A percentile compares a stretch with the other conserved stretches of the same genome.
phyloP scores from a whole-genome alignment of 306 rosid genomes.

The Fragaria ananassa region DNA sequence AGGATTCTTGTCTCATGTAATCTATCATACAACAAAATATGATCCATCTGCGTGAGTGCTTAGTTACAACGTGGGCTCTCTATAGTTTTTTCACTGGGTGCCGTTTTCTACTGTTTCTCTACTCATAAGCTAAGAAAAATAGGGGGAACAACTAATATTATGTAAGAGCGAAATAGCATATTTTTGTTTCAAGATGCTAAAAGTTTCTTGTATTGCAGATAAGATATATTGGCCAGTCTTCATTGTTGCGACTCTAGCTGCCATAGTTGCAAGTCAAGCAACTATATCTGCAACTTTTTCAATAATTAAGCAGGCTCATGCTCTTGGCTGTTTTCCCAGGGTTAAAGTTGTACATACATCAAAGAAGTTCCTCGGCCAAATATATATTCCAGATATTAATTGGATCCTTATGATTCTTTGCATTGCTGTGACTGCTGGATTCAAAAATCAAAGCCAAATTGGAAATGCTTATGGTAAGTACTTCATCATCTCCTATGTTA shows the following conservation, averaged over 20 bases:
- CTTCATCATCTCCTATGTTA: conserved; percentile 9
- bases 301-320: conserved; percentile 91
- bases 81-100: not conserved
- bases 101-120: not conserved
- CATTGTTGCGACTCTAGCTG: conserved; percentile 93
- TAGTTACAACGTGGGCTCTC: not conserved
- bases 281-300: conserved; percentile 93
- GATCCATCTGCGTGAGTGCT: not conserved
- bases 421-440: conserved; percentile 94
- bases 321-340: conserved; percentile 95
- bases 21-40: not conserved
- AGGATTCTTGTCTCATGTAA: not conserved
- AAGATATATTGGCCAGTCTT: conserved; percentile 94
- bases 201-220: conserved; percentile 44
- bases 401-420: conserved; percentile 98
- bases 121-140: not conserved
- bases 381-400: conserved; percentile 88
- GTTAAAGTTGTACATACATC: conserved; percentile 96
- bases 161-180: not conserved
- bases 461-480: conserved; percentile 94
- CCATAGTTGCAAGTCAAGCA: conserved; percentile 95
- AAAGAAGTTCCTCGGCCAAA: conserved; percentile 86
- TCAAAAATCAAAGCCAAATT: conserved; percentile 86
- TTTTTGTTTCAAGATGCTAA: conserved; percentile 30
- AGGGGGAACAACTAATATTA: not conserved